Conservation (phyloP, 352 stramenopile genomes). For the Globisporangium takayamanum region DNA sequence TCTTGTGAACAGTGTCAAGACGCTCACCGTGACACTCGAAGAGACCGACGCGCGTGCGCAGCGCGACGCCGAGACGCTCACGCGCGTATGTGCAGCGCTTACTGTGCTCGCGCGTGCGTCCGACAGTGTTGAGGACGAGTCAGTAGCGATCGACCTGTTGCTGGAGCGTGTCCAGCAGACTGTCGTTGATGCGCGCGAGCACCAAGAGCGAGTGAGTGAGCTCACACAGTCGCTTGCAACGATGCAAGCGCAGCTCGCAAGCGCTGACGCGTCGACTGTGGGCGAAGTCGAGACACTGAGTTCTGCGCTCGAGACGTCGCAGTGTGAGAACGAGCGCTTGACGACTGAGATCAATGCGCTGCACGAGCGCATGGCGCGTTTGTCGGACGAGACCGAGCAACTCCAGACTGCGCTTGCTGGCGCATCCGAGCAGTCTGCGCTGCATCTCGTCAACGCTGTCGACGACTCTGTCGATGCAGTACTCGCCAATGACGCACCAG, state of each 20-base stretch:
- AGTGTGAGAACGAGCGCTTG: constrained; percentile 14
- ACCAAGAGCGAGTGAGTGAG: constrained; percentile 5
- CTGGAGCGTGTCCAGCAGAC: constrained; percentile 9
- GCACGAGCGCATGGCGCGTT: constrained; percentile 17
- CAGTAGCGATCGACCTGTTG: constrained; percentile 3
- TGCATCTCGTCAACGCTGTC: neutral
- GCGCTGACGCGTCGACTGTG: neutral
- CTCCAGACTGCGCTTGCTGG: constrained; percentile 18
- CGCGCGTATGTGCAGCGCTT: constrained; percentile 15
- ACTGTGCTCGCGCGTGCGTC: constrained; percentile 6
- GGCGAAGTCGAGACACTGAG: constrained; percentile 20
- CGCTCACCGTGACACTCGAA: constrained; percentile 26
- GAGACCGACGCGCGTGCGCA: constrained; percentile 15
- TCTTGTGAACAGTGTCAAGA: constrained; percentile 7
- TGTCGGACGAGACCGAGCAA: constrained; percentile 21
- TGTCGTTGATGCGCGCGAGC: constrained; percentile 5
- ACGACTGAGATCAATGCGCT: constrained; percentile 14
- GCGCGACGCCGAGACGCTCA: constrained; percentile 8
- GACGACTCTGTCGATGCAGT: neutral
- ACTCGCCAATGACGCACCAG: neutral
- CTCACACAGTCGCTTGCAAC: constrained; percentile 5
- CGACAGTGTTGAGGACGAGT: neutral
- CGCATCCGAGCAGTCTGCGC: neutral
- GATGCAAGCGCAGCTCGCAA: constrained; percentile 8
- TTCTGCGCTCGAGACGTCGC: constrained; percentile 9